Conservation (phyloP, 2,329 filamentous ascomycete genomes). For the Penicillium hordei region DNA sequence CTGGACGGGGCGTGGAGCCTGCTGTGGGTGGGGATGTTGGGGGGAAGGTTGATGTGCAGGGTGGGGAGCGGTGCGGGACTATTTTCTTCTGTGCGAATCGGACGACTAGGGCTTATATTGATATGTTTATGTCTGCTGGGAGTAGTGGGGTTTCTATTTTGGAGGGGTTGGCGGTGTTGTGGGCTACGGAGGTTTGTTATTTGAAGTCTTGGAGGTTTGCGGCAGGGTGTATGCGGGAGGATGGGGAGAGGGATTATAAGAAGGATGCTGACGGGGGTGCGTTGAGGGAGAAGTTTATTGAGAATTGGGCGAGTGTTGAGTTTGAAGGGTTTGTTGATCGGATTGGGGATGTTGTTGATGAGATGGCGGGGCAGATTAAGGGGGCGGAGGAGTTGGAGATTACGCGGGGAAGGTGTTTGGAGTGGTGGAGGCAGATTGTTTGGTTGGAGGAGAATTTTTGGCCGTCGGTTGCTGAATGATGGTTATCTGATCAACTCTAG, state of each 20-base stretch:
- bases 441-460: slow-evolving; percentile 61
- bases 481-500: neutral
- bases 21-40: neutral
- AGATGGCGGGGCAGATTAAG: slow-evolving; percentile 48
- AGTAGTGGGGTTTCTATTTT: slow-evolving; percentile 55
- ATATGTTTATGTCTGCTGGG: slow-evolving; percentile 59
- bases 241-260: slow-evolving; percentile 12
- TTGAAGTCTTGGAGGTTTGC: slow-evolving; percentile 58
- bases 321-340: slow-evolving; percentile 61
- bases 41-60: neutral
- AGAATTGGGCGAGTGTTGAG: slow-evolving; percentile 65
- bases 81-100: slow-evolving; percentile 39
- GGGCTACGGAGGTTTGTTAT: slow-evolving; percentile 71
- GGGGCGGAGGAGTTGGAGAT: slow-evolving; percentile 39
- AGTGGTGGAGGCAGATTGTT: slow-evolving; percentile 52
- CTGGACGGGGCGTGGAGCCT: neutral
- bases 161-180: slow-evolving; percentile 71
- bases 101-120: slow-evolving; percentile 57
- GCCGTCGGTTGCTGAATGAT: slow-evolving; percentile 42
- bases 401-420: slow-evolving; percentile 45
- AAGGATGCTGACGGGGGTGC: slow-evolving; percentile 65
- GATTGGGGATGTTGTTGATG: slow-evolving; percentile 57
- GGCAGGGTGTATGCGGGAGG: slow-evolving; percentile 33
- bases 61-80: slow-evolving; percentile 13
- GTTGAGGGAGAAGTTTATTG: slow-evolving; percentile 63